These are phyloP conservation scores for Rhinocladiella similis DNA, from an alignment of 2,329 filamentous ascomycete genomes.

Conservation along the genomic window DNA sequence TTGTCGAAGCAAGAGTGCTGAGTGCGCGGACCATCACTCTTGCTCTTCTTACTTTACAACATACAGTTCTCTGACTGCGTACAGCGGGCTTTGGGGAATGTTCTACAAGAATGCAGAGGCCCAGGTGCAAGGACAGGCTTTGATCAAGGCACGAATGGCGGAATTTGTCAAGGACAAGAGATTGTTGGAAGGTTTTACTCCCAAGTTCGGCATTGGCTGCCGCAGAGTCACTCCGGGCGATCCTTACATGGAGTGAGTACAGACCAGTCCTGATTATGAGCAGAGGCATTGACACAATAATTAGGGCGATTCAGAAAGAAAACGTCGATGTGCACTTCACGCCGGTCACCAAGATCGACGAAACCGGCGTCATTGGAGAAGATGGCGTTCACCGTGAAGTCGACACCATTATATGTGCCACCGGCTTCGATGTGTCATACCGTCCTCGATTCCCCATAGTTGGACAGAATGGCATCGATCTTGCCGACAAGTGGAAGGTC, in stretches of 20 bases:
- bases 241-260: constrained; percentile 45
- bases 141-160: constrained; percentile 47
- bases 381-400: constrained; percentile 37
- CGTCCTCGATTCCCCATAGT: constrained; percentile 47
- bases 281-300: neutral
- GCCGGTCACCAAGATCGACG: constrained; percentile 45
- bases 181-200: constrained; percentile 49
- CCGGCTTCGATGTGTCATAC: constrained; percentile 43
- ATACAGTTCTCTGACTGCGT: no score
- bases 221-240: constrained; percentile 51
- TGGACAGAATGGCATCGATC: constrained; percentile 38
- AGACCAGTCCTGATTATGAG: no score
- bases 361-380: constrained; percentile 41
- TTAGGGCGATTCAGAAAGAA: constrained; percentile 46
- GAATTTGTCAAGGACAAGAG: constrained; percentile 54
- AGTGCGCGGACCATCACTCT: no score
- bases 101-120: constrained; percentile 46
- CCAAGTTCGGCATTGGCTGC: constrained; percentile 48
- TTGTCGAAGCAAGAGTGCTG: no score
- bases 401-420: constrained; percentile 41
- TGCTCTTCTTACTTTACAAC: no score
- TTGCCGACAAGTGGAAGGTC: constrained; percentile 47
- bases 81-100: constrained; percentile 41
- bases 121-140: constrained; percentile 41
- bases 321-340: constrained; percentile 55